These are phyloP conservation scores for Ophiostoma tasmaniense DNA, from an alignment of 2,329 filamentous ascomycete species.

Conservation along the genomic window DNA sequence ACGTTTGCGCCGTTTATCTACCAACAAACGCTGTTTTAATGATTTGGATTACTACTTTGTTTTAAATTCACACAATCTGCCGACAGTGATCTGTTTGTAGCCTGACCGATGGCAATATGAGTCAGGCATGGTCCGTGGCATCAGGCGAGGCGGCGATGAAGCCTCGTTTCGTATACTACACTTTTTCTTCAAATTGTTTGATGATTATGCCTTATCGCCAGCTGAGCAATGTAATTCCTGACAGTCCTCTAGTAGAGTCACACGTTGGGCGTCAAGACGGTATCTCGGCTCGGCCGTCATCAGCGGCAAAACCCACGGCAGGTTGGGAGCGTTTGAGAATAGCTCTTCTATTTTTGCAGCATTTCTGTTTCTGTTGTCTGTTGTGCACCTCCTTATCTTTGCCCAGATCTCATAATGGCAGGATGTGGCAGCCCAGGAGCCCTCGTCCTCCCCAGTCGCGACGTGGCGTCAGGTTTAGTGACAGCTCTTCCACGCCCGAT, in stretches of 20 bases:
- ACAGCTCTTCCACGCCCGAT: slow-evolving; percentile 47
- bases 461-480: slow-evolving; percentile 65
- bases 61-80: neutral
- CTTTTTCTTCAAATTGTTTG: neutral
- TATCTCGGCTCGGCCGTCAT: neutral
- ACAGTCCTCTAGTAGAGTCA: neutral
- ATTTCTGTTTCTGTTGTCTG: too few relatives aligned
- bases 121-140: neutral
- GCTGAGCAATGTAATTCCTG: neutral
- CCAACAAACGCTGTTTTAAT: neutral
- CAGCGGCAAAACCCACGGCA: neutral
- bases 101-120: neutral
- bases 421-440: slow-evolving; percentile 79
- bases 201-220: neutral
- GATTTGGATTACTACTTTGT: neutral
- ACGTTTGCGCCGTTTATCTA: neutral
- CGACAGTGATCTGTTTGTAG: neutral
- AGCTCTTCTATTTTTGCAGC: neutral
- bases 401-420: slow-evolving; percentile 55
- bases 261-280: slow-evolving; percentile 2
- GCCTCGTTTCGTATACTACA: neutral
- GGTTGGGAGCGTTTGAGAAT: neutral
- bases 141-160: neutral
- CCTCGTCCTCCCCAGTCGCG: slow-evolving; percentile 86
- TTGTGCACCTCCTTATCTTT: too few relatives aligned